These are phyloP conservation scores for Nannochloropsis salina DNA, from an alignment of 108 stramenopile genomes.

Conservation along the genomic window DNA sequence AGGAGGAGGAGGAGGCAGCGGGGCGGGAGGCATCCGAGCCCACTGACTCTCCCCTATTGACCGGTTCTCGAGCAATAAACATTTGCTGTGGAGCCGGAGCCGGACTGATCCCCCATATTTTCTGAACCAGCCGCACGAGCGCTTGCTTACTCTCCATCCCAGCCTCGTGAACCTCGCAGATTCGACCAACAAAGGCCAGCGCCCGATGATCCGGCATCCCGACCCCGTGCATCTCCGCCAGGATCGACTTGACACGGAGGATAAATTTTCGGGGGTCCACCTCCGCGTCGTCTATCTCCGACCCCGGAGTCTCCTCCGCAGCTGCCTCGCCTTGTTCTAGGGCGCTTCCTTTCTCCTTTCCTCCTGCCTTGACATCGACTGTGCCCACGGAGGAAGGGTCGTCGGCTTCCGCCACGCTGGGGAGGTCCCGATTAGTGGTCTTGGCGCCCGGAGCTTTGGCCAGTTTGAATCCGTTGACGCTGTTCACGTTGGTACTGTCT, in stretches of 20 bases:
- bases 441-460: neutral
- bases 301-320: no score
- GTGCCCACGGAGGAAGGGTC: no score
- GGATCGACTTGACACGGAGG: neutral
- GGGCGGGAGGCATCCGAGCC: no score
- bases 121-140: neutral
- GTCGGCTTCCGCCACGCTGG: neutral
- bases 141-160: neutral
- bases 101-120: neutral
- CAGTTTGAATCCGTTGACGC: neutral
- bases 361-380: no score
- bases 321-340: no score
- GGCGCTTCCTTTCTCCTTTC: no score
- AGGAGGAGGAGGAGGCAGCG: no score
- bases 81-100: neutral
- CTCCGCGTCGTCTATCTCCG: neutral
- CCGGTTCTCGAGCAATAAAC: neutral
- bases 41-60: no score
- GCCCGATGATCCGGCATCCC: neutral
- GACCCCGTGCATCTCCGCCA: constrained; percentile 10
- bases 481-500: neutral
- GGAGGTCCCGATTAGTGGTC: neutral
- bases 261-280: neutral
- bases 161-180: neutral
- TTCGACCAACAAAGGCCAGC: neutral